Evolutionary conservation across 2,329 filamentous ascomycete species (phyloP), one percentile per base, ranked within the genome.

Genomic region (Penicillium italicum): DNA sequence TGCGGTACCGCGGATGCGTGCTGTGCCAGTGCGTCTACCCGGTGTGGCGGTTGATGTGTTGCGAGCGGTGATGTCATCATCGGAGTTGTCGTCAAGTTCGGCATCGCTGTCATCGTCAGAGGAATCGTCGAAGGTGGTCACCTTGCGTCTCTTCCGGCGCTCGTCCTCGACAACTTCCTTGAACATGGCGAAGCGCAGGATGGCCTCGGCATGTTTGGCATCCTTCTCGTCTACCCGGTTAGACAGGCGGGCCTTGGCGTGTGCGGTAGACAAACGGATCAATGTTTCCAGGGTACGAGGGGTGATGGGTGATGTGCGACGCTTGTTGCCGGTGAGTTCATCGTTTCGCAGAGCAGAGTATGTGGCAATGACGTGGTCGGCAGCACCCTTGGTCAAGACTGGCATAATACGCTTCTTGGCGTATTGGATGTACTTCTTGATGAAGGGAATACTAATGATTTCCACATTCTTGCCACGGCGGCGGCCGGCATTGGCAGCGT

Each of bases 351-450:
- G 82, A 10, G 90, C 89, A 34, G 95, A 94, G 72, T 97, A 99
- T 16, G 92, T 89, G 31, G 90, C 84, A 36, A 92, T 87, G 68
- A 99, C 96, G 61, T 95, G 90, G 65, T 97, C 91, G 11, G 91
- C 90, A 6, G 94, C 93, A 42, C 91, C 91, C 69, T 94, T 91
- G 0, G 92, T 96, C 59, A 99, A 79, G 38, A 96, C 80, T 0
- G 94, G 94, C 82, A 91, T 95, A 68, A 96, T 83, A 69, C 94
- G 82, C 34, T 85, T 89, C 79, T 99, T 99, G 62, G 94, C 91
- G 73, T 99, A 99, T 71, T 99, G 94, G 43, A 99, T 95, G 74
- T 97, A 99, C 77, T 99, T 99, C 79, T 99, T 99, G 80, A 99
- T 91, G 76, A 99, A 99, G 0, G 92, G 90, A 58, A 99, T 97